Evolutionary conservation across 805 yeast species (phyloP), one percentile per base, ranked within the genome.

Genomic region (Diddensiella santjacobensis): DNA sequence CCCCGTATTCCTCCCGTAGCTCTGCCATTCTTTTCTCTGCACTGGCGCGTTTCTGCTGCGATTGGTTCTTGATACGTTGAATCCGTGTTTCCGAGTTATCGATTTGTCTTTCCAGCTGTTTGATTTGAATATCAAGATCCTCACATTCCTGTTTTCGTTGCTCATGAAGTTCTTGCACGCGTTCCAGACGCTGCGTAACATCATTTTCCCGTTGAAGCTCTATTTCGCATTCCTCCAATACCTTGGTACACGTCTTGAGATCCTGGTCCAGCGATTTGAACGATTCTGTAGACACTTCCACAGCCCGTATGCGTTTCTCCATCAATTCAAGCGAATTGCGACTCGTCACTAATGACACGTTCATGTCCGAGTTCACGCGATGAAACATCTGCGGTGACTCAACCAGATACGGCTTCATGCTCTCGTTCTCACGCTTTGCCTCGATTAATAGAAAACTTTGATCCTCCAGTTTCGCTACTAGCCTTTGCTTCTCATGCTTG

Each of bases 401-500:
- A 35, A 77, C 73, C 2, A 82, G 71, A 57, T 83, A 84, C 26
- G 75, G 75, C 49, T 76, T 73, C 45, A 86, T 67, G 52, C 77
- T 78, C 30, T 81, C 87, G 19, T 80, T 64, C 44, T 80, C 83
- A 42, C 78, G 76, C 45, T 74, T 77, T 2, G 79, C 62, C 48
- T 83, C 87, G 11, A 77, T 65, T 15, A 80, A 68, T 38, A 80
- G 64, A 48, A 77, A 80, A 49, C 77, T 79, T 47, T 76, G 74
- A 51, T 80, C 81, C 55, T 85, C 87, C 5, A 84, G 63, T 47
- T 78, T 76, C 41, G 77, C 76, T 15, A 81, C 71, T 46, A 84
- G 62, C 36, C 75, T 65, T n/a, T 71, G 66, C 61, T 86, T 87
- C 43, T 81, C 81, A 15, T 72, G 66, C 64, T 80, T 83, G 65